phyloP scores from a whole-genome alignment of 1,284 basidiomycete species.

The Golubevia pallescens region DNA sequence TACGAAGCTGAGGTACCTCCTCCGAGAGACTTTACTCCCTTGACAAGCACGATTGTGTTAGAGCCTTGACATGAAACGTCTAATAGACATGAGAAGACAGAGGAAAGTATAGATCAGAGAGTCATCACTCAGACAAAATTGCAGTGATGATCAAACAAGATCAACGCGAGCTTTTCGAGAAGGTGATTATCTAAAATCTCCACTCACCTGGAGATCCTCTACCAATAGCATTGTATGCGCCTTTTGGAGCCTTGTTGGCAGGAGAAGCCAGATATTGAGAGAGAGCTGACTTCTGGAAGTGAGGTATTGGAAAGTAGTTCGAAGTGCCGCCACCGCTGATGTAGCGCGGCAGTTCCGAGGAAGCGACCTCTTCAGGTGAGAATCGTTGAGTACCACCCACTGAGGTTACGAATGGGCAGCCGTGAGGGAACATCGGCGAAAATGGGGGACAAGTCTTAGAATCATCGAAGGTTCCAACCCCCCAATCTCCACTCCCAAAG shows the following conservation, averaged over 20 bases:
- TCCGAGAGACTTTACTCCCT: no score
- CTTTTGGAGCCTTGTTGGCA: background rate
- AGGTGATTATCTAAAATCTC: no score
- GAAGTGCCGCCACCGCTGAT: slow-evolving; percentile 8
- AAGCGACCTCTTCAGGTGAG: no score
- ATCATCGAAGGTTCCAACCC: slow-evolving; percentile 1
- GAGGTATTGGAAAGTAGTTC: slow-evolving; percentile 9
- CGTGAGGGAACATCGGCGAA: slow-evolving; percentile 15
- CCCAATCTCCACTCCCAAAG: slow-evolving; percentile 1
- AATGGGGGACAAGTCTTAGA: slow-evolving; percentile 4
- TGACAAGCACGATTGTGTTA: no score
- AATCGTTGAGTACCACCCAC: slow-evolving; percentile 12
- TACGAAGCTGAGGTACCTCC: no score
- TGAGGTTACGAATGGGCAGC: slow-evolving; percentile 18
- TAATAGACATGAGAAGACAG: no score
- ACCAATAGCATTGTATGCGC: slow-evolving; percentile 14
- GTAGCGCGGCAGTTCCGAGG: slow-evolving; percentile 6
- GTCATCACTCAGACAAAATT: no score
- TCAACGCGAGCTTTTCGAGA: no score
- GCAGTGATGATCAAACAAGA: no score
- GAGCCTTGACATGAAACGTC: no score
- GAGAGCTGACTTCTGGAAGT: slow-evolving; percentile 10
- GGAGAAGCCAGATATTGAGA: slow-evolving; percentile 4
- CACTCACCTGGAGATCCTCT: slow-evolving; percentile 11
- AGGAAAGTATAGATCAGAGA: no score